Conservation (phyloP, 345 rosid genomes). For the Aquilaria malaccensis region DNA sequence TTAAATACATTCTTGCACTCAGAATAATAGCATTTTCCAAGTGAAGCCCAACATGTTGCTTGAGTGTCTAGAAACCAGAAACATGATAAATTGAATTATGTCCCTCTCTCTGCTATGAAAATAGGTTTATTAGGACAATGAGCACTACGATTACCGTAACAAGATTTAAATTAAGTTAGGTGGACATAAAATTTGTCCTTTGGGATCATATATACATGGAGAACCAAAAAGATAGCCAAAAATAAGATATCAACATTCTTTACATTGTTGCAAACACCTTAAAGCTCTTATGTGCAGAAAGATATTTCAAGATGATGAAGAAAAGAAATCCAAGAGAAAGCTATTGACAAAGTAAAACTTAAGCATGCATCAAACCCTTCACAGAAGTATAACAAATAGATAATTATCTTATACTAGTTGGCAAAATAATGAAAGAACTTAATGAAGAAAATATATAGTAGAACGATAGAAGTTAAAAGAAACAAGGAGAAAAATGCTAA, state of each 20-base stretch:
- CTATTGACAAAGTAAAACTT: not conserved
- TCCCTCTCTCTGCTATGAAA: slow-evolving; percentile 21
- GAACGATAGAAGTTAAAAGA: not conserved
- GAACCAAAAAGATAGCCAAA: not conserved
- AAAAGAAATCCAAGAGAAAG: not conserved
- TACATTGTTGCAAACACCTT: not conserved
- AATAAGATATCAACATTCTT: not conserved
- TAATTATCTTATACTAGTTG: too few relatives aligned
- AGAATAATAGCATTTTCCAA: slow-evolving; percentile 24
- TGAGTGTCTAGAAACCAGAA: slow-evolving; percentile 25
- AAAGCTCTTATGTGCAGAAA: not conserved
- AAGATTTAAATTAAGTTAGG: not conserved
- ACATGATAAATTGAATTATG: slow-evolving; percentile 13
- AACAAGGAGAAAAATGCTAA: not conserved
- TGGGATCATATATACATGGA: not conserved
- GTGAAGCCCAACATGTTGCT: slow-evolving; percentile 24
- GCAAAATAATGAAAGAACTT: not conserved
- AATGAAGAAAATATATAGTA: not conserved
- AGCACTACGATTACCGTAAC: not conserved
- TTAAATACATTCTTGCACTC: slow-evolving; percentile 26
- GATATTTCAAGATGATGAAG: not conserved
- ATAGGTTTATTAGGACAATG: slow-evolving; percentile 13
- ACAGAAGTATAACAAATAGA: not conserved
- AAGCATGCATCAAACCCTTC: not conserved
- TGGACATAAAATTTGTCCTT: not conserved